phyloP scores from a whole-genome alignment of 768 basidiomycete species.

The Boletellus emodensis region DNA sequence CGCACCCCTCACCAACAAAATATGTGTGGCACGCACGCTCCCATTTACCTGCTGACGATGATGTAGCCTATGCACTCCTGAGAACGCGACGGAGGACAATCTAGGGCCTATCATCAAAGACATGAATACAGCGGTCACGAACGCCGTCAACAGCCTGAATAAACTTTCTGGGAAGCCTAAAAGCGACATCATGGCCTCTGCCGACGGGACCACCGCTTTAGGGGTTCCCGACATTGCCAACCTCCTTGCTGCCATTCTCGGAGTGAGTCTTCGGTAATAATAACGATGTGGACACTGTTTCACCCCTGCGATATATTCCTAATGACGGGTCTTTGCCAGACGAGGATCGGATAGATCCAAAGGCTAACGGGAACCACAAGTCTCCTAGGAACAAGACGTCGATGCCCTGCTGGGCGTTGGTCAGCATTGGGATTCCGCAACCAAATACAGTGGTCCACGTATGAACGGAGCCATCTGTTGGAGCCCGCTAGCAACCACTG shows the following conservation, averaged over 20 bases:
- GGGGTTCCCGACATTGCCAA: slow-evolving; percentile 2
- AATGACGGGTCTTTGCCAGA: no score
- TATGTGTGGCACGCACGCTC: slow-evolving; percentile 2
- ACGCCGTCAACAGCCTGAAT: slow-evolving; percentile 4
- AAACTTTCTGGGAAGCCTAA: slow-evolving; percentile 3
- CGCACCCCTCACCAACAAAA: slow-evolving; percentile 5
- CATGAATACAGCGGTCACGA: slow-evolving; percentile 5
- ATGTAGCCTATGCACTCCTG: slow-evolving; percentile 7
- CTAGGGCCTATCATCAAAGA: slow-evolving; percentile 4
- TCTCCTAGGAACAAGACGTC: no score
- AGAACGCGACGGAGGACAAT: slow-evolving; percentile 9
- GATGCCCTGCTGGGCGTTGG: no score
- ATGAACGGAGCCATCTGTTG: no score
- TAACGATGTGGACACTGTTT: no score
- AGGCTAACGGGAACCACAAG: no score
- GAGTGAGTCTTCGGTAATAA: slow-evolving; percentile 1
- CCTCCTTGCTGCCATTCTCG: slow-evolving; percentile 1
- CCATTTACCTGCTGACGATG: neutral
- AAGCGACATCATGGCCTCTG: slow-evolving; percentile 1
- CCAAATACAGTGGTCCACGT: no score
- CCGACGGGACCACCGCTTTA: neutral
- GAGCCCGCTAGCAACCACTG: no score
- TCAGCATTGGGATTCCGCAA: no score
- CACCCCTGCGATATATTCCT: no score
- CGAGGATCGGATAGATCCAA: no score